Evolutionary conservation across 768 basidiomycete genomes (phyloP).

Genomic region (Phanerochaete sordida): DNA sequence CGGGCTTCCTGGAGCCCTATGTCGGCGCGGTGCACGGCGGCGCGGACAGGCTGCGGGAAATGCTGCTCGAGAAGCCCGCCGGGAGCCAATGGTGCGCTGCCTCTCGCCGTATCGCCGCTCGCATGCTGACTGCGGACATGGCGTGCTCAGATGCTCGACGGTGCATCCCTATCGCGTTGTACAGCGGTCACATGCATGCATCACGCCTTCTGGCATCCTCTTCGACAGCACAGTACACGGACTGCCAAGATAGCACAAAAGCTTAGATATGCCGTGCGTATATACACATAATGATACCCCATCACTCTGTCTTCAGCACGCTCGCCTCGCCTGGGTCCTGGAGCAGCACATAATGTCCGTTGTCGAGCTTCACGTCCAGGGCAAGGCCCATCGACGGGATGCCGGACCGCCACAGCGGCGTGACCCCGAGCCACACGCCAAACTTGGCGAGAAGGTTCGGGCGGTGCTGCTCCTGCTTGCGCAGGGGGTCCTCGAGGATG

Average conservation of each 20-base stretch:
- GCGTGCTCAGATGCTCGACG: neutral
- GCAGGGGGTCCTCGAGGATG: slow-evolving; percentile 52
- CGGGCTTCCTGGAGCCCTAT: slow-evolving; percentile 20
- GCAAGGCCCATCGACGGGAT: slow-evolving; percentile 52
- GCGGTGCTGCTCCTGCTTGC: slow-evolving; percentile 30
- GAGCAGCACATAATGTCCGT: slow-evolving; percentile 53
- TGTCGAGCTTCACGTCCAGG: slow-evolving; percentile 53
- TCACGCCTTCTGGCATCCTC: too few species aligned
- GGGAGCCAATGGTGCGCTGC: neutral
- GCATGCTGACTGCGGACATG: neutral
- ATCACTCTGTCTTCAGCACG: neutral
- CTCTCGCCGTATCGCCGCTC: neutral
- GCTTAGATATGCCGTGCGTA: neutral
- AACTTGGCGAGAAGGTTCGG: slow-evolving; percentile 48
- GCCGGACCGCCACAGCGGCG: slow-evolving; percentile 56
- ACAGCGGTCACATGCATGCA: neutral
- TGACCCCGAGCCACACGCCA: slow-evolving; percentile 66
- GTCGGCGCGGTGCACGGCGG: slow-evolving; percentile 12
- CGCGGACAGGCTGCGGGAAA: slow-evolving; percentile 14
- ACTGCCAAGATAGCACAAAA: neutral
- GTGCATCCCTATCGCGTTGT: neutral
- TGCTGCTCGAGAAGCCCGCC: neutral
- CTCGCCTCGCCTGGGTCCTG: slow-evolving; percentile 7
- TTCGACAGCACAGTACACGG: too few species aligned
- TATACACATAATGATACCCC: slow-evolving; percentile 1